phyloP scores from a whole-genome alignment of 2,329 filamentous ascomycete species.

The Trichoderma cornu-damae region DNA sequence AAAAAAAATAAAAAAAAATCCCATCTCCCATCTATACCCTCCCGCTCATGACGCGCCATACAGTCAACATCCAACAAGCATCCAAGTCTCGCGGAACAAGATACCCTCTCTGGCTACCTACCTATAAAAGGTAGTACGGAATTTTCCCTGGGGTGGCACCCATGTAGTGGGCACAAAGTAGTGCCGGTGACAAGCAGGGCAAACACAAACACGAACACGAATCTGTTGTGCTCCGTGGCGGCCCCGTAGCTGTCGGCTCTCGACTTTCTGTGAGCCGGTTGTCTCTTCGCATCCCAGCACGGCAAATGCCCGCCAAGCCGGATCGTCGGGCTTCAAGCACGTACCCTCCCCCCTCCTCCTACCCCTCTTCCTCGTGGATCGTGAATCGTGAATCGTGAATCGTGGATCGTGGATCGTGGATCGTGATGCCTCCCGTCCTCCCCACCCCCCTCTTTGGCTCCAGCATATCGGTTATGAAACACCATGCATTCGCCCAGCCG shows the following conservation, averaged over 20 bases:
- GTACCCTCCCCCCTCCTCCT: not conserved
- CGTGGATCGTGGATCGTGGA: slow-evolving; percentile 13
- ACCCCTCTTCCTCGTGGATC: slow-evolving; percentile 9
- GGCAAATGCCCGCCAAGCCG: not conserved
- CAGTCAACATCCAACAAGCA: no score
- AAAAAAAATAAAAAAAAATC: no score
- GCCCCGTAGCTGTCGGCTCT: not conserved
- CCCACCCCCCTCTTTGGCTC: not conserved
- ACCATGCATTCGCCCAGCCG: not conserved
- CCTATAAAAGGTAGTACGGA: not conserved
- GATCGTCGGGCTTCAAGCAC: not conserved
- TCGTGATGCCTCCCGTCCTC: slow-evolving; percentile 2
- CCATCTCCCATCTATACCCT: not conserved
- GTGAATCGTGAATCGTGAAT: slow-evolving; percentile 10
- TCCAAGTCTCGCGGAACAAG: no score
- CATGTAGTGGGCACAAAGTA: not conserved
- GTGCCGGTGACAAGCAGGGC: not conserved
- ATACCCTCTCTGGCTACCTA: no score
- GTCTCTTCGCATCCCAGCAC: not conserved
- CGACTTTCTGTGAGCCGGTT: not conserved
- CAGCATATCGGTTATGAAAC: not conserved
- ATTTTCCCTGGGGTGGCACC: not conserved
- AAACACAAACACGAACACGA: not conserved
- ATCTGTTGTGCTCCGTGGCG: not conserved
- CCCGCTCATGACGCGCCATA: not conserved